Evolutionary conservation across 768 basidiomycete species (phyloP), one percentile per base, ranked within the genome.

Genomic region (Rhodosporidiobolus odoratus): DNA sequence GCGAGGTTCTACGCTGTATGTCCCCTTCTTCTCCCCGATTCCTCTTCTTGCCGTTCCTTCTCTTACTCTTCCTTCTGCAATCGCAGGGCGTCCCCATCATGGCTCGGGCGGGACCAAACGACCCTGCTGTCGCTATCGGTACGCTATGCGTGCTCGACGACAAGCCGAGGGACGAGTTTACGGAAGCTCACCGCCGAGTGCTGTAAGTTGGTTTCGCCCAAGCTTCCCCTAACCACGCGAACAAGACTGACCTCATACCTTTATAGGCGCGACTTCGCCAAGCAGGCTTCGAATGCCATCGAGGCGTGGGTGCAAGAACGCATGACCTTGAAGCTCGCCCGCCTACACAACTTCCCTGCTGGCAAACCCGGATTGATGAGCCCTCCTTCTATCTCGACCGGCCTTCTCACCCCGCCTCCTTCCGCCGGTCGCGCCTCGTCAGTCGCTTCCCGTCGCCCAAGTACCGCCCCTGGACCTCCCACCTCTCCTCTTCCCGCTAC

Each of bases 131-230:
- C 27, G 45, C 74, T 4, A 68, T 78, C 41, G 77, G 77, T 1
- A 68, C 75, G 0, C 68, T 78, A 10, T 78, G 77, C 60, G 58
- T 78, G 4, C 65, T 76, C 60, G 77, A 78, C 53, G 62, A 70
- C 37, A 59, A 70, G 32, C 75, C 76, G 10, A 65, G 76, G 6
- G 43, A 48, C 12, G 63, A 48, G 30, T 75, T 76, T 50, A 59
- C 66, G 4, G 60, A 54, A 17, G 76, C 72, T n/a, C 71, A 78
- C 58, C 66, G 72, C 17, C 45, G 62, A 25, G 67, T 75, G 4
- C 69, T 78, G 61, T 67, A 50, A 32, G 73, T 65, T 53, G 2
- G 50, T 35, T 32, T n/a, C 21, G n/a, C n/a, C n/a, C n/a, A n/a
- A n/a, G n/a, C 35, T 34, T 13, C 47, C 13, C 13, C 8, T 59